Percentiles rank a stretch among this genome's conserved stretches.
phyloP scores from a whole-genome alignment of 2,329 filamentous ascomycete species.

The Aaosphaeria arxii region DNA sequence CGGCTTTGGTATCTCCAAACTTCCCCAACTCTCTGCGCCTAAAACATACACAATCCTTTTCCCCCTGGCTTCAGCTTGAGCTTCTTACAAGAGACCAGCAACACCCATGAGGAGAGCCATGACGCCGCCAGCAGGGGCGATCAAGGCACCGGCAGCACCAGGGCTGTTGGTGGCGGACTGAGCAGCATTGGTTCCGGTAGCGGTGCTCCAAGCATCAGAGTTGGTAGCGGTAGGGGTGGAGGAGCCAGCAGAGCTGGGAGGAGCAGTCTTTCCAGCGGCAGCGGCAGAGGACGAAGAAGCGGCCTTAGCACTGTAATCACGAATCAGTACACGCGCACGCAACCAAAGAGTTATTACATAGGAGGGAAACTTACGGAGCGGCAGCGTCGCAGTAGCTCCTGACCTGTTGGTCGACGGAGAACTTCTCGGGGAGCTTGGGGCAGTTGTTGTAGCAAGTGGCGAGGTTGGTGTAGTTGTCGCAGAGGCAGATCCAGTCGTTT shows the following conservation, averaged over 20 bases:
- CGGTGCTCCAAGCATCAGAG: constrained; percentile 1
- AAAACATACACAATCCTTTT: no score
- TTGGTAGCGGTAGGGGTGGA: neutral
- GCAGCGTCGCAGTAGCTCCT: constrained; percentile 42
- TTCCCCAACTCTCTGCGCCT: no score
- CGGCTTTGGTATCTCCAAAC: no score
- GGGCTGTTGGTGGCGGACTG: constrained; percentile 4
- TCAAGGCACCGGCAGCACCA: constrained; percentile 9
- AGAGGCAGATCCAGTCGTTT: constrained; percentile 58
- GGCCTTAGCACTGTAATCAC: constrained; percentile 4
- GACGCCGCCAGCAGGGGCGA: constrained; percentile 12
- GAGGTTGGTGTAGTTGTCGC: constrained; percentile 53
- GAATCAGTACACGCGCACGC: neutral
- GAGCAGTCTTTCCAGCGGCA: neutral
- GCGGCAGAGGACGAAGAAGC: constrained; percentile 1
- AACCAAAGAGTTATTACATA: neutral
- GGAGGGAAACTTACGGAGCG: constrained; percentile 32
- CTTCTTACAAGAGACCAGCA: constrained; percentile 12
- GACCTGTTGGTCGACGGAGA: constrained; percentile 33
- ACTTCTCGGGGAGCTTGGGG: constrained; percentile 45
- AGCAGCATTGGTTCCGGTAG: constrained; percentile 1
- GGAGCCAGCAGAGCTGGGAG: constrained; percentile 1
- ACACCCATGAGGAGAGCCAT: constrained; percentile 16
- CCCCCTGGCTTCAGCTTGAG: neutral
- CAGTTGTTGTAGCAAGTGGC: constrained; percentile 65